phyloP scores from a whole-genome alignment of 2,329 filamentous ascomycete species.

The Byssothecium circinans region DNA sequence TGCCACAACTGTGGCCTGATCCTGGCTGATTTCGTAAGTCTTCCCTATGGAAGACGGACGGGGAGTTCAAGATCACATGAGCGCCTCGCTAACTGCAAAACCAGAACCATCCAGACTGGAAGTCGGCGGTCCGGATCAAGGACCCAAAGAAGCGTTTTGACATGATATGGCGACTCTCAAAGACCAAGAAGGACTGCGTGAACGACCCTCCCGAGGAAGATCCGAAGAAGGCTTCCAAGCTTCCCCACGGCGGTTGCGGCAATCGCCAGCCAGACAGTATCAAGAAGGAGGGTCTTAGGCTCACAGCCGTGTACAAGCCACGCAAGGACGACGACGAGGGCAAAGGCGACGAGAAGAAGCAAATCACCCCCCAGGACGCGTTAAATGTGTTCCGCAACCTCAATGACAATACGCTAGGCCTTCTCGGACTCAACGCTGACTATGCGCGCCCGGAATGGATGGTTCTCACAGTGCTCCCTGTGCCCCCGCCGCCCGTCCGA shows the following conservation, averaged over 20 bases:
- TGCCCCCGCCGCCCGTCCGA: slow-evolving; percentile 91
- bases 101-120: slow-evolving; percentile 76
- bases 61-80: slow-evolving; percentile 52
- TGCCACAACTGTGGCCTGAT: slow-evolving; percentile 99
- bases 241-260: slow-evolving; percentile 84
- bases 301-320: slow-evolving; percentile 74
- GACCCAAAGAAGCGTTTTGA: slow-evolving; percentile 96
- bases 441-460: slow-evolving; percentile 99
- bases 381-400: slow-evolving; percentile 86
- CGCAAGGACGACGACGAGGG: slow-evolving; percentile 73
- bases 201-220: slow-evolving; percentile 69
- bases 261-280: slow-evolving; percentile 81
- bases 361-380: slow-evolving; percentile 81
- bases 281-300: slow-evolving; percentile 80
- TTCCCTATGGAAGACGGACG: slow-evolving; percentile 60
- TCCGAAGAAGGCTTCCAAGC: slow-evolving; percentile 53
- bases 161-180: slow-evolving; percentile 87
- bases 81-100: slow-evolving; percentile 57
- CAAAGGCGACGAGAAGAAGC: slow-evolving; percentile 68
- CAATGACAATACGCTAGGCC: slow-evolving; percentile 74
- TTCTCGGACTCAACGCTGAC: slow-evolving; percentile 90
- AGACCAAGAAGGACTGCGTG: slow-evolving; percentile 83
- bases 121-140: slow-evolving; percentile 77
- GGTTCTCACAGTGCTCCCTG: slow-evolving; percentile 91
- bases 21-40: slow-evolving; percentile 96